Evolutionary conservation across 805 yeast genomes (phyloP), one percentile per base, ranked within the genome.

Genomic region (Starmerella powellii): DNA sequence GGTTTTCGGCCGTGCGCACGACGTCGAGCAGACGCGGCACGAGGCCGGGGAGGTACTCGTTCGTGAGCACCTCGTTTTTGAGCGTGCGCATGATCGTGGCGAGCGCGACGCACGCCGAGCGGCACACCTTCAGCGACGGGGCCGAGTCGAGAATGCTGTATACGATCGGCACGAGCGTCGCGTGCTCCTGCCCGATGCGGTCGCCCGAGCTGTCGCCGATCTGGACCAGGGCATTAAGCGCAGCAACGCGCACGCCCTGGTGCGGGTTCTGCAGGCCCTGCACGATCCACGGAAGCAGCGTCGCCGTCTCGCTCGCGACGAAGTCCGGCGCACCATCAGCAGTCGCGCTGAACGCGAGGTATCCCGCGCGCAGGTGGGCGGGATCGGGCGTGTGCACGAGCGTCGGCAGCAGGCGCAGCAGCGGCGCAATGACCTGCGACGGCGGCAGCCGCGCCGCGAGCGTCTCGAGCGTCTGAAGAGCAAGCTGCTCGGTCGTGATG

Each of bases 271-370:
- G 77, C 56, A 91, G 70, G 52, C 95, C 95, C 39, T 71, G 64
- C 40, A 82, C 71, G 37, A 88, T 64, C 45, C 77, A 72, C 39
- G 85, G 84, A 41, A 86, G 71, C 48, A 91, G 65, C 56, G 77
- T 78, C 46, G 73, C 72, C 47, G 87, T 64, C 58, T 86, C 88
- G 37, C 80, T 71, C 36, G 86, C 73, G 55, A 82, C 72, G 62
- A 71, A 88, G 58, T 91, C 99, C 48, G 97, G 97, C 32, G 97
- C 88, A 60, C 97, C 98, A 49, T 81, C 74, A 35, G 82, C 82
- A 40, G 88, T 76, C 44, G 76, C 83, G 54, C 93, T 85, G 49
- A 91, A 66, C 27, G 94, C 74, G 54, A 84, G 67, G 40, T 86
- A 69, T 42, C 81, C 91, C 46, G 93, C 95, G 66, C 95, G 78